Conservation (phyloP, 305 asterid genomes). For the Nicotiana rustica region DNA sequence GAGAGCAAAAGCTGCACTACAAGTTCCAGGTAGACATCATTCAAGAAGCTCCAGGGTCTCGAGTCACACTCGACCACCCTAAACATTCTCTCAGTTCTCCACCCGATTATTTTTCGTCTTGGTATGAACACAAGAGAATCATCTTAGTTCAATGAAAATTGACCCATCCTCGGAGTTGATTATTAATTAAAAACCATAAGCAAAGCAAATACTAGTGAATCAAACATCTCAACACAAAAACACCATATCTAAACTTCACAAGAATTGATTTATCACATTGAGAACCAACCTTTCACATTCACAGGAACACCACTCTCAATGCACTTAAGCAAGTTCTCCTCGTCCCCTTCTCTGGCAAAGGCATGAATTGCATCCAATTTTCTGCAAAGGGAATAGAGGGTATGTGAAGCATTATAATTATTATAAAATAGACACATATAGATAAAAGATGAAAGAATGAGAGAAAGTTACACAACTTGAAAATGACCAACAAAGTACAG, state of each 20-base stretch:
- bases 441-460: neutral
- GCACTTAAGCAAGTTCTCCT: constrained; percentile 71
- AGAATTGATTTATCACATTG: neutral
- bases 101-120: neutral
- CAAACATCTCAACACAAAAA: constrained; percentile 1
- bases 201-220: neutral
- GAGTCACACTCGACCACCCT: neutral
- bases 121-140: constrained; percentile 6
- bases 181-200: neutral
- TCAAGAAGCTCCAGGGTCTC: neutral
- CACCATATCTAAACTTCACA: neutral
- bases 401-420: neutral
- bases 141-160: constrained; percentile 4
- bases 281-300: constrained; percentile 67
- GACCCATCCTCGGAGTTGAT: constrained; percentile 7
- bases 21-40: constrained; percentile 23
- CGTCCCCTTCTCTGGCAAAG: constrained; percentile 86
- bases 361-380: constrained; percentile 80
- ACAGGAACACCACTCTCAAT: constrained; percentile 71
- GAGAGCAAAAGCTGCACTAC: neutral
- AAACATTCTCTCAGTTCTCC: neutral
- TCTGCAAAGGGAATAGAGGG: constrained; percentile 48
- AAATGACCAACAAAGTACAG: constrained; percentile 8
- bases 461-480: constrained; percentile 6
- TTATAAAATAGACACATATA: neutral